phyloP scores from a whole-genome alignment of 208 protist species.

The Tritrichomonas foetus region DNA sequence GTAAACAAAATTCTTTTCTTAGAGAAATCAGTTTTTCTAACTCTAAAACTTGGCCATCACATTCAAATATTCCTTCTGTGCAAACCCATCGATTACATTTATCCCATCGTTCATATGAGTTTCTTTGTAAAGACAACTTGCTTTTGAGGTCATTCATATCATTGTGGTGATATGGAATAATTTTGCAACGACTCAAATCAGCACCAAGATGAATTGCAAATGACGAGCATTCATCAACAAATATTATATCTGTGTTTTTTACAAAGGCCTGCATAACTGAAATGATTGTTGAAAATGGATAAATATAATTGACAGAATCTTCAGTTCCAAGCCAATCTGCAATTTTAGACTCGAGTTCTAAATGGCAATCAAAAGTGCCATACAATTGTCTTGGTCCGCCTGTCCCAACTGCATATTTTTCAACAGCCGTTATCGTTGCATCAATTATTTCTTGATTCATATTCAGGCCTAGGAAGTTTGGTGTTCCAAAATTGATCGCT shows the following conservation, averaged over 20 bases:
- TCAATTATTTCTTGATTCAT: neutral
- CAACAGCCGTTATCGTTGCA: neutral
- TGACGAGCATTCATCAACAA: conserved; percentile 43
- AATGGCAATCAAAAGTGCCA: conserved; percentile 42
- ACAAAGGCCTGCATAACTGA: conserved; percentile 45
- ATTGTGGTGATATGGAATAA: conserved; percentile 81
- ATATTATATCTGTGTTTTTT: neutral
- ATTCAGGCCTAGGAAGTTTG: neutral
- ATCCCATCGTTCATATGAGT: conserved; percentile 65
- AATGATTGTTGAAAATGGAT: conserved; percentile 28
- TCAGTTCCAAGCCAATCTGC: conserved; percentile 34
- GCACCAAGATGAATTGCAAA: conserved; percentile 59
- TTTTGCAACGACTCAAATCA: conserved; percentile 70
- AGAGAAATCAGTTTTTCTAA: conserved; percentile 76
- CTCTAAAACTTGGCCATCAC: conserved; percentile 60
- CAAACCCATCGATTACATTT: conserved; percentile 74
- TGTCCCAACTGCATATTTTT: conserved; percentile 41
- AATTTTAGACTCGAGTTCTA: conserved; percentile 45
- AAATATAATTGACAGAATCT: conserved; percentile 38
- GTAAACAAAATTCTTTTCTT: conserved; percentile 82
- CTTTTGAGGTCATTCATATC: conserved; percentile 77
- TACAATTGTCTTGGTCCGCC: conserved; percentile 52
- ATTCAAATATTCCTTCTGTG: conserved; percentile 82
- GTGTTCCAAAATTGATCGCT: neutral
- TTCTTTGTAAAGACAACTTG: conserved; percentile 56